These are phyloP conservation scores for Geotrichum armillariae DNA, from an alignment of 1,139 yeast genomes.

Conservation along the genomic window DNA sequence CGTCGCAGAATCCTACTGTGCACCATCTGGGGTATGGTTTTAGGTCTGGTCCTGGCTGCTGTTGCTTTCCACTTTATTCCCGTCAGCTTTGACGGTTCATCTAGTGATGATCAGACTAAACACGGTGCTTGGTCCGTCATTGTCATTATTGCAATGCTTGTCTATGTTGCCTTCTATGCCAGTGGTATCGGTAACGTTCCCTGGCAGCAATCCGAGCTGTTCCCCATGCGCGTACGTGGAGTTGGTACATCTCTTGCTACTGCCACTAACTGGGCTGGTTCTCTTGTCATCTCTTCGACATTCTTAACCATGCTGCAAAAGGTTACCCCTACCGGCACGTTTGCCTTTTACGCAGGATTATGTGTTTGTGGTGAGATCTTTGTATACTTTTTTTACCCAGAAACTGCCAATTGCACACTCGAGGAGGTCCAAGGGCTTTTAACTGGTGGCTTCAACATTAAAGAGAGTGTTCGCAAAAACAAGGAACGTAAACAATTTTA, in stretches of 20 bases:
- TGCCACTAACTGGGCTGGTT: constrained; percentile 96
- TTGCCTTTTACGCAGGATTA: constrained; percentile 82
- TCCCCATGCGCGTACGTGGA: constrained; percentile 91
- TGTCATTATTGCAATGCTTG: constrained; percentile 79
- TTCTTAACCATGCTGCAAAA: constrained; percentile 91
- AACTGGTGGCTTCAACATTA: constrained; percentile 81
- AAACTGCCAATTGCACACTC: constrained; percentile 82
- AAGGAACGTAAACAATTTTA: constrained; percentile 27
- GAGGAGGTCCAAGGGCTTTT: constrained; percentile 86
- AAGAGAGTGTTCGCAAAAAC: constrained; percentile 66
- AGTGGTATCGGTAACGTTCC: constrained; percentile 96
- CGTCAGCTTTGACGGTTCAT: constrained; percentile 48
- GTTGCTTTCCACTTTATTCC: constrained; percentile 57
- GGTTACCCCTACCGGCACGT: constrained; percentile 94
- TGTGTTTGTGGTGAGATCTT: constrained; percentile 69
- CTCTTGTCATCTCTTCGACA: constrained; percentile 84
- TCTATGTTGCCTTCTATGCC: constrained; percentile 86
- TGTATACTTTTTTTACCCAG: constrained; percentile 85
- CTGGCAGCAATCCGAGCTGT: constrained; percentile 96
- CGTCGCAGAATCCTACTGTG: constrained; percentile 58
- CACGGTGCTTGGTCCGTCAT: constrained; percentile 85
- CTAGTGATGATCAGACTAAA: constrained; percentile 45
- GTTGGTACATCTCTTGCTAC: constrained; percentile 90
- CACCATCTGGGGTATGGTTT: constrained; percentile 49
- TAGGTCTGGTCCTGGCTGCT: constrained; percentile 37